Conservation (phyloP, 352 stramenopile species). For the Phytophthora pini region DNA sequence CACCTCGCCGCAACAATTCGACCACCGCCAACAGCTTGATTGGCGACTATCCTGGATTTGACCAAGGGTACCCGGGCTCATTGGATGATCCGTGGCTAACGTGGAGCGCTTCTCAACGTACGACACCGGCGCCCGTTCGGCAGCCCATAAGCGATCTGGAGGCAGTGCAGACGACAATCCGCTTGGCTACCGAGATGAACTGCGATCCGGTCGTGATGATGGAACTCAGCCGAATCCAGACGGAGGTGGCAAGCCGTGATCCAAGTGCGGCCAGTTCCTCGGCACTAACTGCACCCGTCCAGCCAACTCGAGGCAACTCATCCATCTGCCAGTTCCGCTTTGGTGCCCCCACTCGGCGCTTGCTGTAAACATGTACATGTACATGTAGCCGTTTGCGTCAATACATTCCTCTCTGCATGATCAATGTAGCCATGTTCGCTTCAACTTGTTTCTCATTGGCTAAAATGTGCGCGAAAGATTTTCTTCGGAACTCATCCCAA, state of each 20-base stretch:
- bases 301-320: conserved; percentile 26
- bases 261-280: conserved; percentile 17
- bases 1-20: conserved; percentile 12
- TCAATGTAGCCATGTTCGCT: conserved; percentile 29
- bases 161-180: conserved; percentile 70
- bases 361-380: conserved; percentile 23
- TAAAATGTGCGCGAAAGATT: conserved; percentile 28
- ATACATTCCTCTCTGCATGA: no score
- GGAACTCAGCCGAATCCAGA: conserved; percentile 66
- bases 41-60: conserved; percentile 29
- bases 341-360: conserved; percentile 40
- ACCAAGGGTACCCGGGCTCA: conserved; percentile 38
- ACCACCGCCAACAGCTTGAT: conserved; percentile 10
- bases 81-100: conserved; percentile 53
- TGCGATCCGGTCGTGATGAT: conserved; percentile 58
- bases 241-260: conserved; percentile 42
- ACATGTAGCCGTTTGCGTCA: no score
- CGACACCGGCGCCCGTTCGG: conserved; percentile 11
- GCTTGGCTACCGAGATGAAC: conserved; percentile 69
- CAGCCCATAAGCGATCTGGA: conserved; percentile 54
- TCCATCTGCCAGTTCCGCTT: conserved; percentile 70
- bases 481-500: conserved; percentile 27
- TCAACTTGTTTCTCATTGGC: conserved; percentile 35
- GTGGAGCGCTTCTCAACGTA: conserved; percentile 51
- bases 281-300: conserved; percentile 4